Base-by-base conservation (phyloP, 352 stramenopile species). In the Globisporangium alternatum region DNA sequence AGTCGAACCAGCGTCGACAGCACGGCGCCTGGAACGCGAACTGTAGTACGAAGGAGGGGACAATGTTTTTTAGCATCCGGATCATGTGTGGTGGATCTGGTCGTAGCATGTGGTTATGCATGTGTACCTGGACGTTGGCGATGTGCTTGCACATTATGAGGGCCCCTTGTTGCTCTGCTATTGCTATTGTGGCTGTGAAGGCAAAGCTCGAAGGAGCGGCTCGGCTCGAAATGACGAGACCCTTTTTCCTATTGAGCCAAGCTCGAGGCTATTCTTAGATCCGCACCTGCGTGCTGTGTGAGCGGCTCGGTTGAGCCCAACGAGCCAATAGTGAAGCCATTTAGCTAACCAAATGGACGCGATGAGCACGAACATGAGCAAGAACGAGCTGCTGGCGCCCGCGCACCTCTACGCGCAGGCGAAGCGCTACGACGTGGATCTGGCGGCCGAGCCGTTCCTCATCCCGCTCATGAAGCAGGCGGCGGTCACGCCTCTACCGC, bases 1-100 rank as follows among this genome's bases (percentile, higher is more conserved):
- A 93, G 65, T 91, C 82, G 62, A 91, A 93, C 84, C 81, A 93
- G 48, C 79, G 82, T 17, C 71, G 76, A 69, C 82, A 93, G 69
- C 84, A 91, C 51, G 82, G 77, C 31, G 82, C 76, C 44, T 68
- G 81, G 69, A 91, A 91, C 8, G 80, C 72, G 41, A 82, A 81
- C 81, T 92, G 45, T 39, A 41, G 1, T 2, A 28, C 25, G 25
- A 28, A 43, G 21, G n/a, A 64, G 13, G 7, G 22, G 22, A 33
- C 21, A 15, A 19, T 9, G 28, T 2, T 35, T 9, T 10, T 37
- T 37, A 37, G 31, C 31, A 37, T 7, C 6, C 5, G 31, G 31
- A 1, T 37, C 28, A 25, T 41, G 49, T 39, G 13, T 21, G 28
- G 43, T 15, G 33, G 33, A 12, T 39, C 33, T 39, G 33, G 33